phyloP scores from a whole-genome alignment of 495 filamentous ascomycete species.

The Neurospora sp. region DNA sequence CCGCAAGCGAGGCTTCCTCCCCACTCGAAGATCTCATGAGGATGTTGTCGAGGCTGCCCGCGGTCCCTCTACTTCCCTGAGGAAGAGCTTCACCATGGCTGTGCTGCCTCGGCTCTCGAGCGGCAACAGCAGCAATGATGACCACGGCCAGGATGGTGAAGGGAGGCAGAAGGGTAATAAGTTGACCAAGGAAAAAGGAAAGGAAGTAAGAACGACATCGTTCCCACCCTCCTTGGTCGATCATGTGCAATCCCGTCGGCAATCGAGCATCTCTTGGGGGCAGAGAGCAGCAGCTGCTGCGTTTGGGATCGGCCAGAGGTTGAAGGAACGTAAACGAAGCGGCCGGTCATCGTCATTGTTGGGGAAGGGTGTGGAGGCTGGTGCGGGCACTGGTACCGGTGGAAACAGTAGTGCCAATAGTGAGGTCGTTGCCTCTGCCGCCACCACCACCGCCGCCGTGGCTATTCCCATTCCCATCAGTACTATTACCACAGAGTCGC shows the following conservation, averaged over 20 bases:
- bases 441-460: background rate
- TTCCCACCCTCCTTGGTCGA: background rate
- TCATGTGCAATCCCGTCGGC: background rate
- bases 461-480: background rate
- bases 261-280: constrained; percentile 8
- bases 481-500: background rate
- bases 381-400: background rate
- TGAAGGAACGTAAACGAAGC: constrained; percentile 8
- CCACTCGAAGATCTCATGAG: background rate
- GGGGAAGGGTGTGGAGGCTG: background rate
- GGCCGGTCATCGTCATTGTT: background rate
- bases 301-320: constrained; percentile 8
- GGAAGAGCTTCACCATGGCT: background rate
- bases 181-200: constrained; percentile 3
- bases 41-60: background rate
- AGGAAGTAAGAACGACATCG: background rate
- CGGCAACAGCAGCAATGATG: background rate
- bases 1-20: background rate
- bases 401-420: background rate
- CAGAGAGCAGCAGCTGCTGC: constrained; percentile 15
- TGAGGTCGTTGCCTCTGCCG: background rate
- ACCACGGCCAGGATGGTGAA: constrained; percentile 6
- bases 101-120: background rate
- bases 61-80: background rate
- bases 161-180: background rate